Conservation (phyloP, 179 eudicot species). For the Patellifolia procumbens region DNA sequence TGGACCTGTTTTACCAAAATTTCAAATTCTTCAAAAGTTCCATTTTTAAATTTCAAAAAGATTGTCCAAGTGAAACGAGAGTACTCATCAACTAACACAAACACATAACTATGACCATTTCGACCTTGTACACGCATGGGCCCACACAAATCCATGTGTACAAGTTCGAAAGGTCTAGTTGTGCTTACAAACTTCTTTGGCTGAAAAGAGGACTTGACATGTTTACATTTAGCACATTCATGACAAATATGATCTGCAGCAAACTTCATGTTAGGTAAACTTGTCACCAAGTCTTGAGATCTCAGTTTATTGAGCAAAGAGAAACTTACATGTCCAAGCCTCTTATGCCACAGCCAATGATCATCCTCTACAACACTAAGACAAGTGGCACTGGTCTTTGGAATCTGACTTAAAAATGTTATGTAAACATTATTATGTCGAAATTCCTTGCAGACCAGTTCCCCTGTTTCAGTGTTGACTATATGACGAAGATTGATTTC, state of each 20-base stretch:
- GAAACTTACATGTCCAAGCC: too few species aligned
- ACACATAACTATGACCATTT: not conserved
- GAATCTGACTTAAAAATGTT: not conserved
- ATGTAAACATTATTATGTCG: not conserved
- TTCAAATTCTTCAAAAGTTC: not conserved
- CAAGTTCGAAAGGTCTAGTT: not conserved
- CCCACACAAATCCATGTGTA: conserved; percentile 1
- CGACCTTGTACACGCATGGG: not conserved
- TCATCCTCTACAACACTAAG: too few species aligned
- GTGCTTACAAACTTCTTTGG: not conserved
- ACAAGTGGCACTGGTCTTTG: too few species aligned
- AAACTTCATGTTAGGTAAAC: not conserved
- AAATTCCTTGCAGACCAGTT: not conserved
- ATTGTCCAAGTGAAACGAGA: conserved; percentile 7
- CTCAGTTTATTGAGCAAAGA: too few species aligned
- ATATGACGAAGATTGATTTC: not conserved
- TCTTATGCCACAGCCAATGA: too few species aligned
- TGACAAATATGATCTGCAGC: not conserved
- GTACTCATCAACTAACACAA: conserved; percentile 27
- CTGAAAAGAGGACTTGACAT: not conserved
- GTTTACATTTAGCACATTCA: not conserved
- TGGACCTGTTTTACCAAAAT: not conserved
- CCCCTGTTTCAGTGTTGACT: not conserved
- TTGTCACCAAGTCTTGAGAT: not conserved
- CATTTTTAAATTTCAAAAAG: not conserved